A percentile compares a stretch with the other conserved stretches of the same genome.
These are phyloP conservation scores for Cutaneotrichosporon sp. DNA, from an alignment of 1,284 basidiomycete species.

Conservation along the genomic window DNA sequence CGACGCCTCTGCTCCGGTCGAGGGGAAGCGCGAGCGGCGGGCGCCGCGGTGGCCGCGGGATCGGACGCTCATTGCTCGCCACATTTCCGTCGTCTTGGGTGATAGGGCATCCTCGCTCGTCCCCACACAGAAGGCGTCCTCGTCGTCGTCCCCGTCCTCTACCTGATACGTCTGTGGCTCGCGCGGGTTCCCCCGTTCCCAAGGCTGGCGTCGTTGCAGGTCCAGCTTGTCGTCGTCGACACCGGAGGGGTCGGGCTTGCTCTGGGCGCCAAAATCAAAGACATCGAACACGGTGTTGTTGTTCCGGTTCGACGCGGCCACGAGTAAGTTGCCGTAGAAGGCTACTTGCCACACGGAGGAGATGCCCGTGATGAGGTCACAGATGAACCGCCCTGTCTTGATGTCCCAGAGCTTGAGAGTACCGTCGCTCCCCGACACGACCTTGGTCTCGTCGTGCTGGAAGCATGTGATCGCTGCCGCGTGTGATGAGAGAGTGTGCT, in stretches of 20 bases:
- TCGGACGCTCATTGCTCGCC: constrained; percentile 5
- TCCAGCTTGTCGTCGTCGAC: constrained; percentile 42
- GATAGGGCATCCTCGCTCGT: not conserved
- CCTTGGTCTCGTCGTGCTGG: constrained; percentile 94
- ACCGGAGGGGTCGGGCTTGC: constrained; percentile 19
- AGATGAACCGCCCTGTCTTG: constrained; percentile 70
- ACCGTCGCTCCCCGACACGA: constrained; percentile 88
- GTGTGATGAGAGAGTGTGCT: constrained; percentile 76
- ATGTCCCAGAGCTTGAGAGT: constrained; percentile 96
- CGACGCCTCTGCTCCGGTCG: not conserved
- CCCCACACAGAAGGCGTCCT: not conserved
- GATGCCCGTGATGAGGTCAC: constrained; percentile 81
- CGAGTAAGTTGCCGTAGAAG: constrained; percentile 85
- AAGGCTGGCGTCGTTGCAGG: constrained; percentile 27
- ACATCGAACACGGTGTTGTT: constrained; percentile 58
- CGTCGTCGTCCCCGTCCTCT: constrained; percentile 17
- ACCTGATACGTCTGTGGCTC: constrained; percentile 33
- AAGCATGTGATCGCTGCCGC: constrained; percentile 94
- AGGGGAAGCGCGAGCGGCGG: not conserved
- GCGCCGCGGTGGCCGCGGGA: not conserved
- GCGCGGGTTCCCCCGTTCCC: constrained; percentile 34
- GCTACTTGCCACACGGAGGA: constrained; percentile 93
- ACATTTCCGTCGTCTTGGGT: constrained; percentile 2
- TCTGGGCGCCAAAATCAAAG: constrained; percentile 39
- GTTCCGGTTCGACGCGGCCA: constrained; percentile 80